Evolutionary conservation across 2,329 filamentous ascomycete genomes (phyloP).

Genomic region (Blastomyces emzantsi): DNA sequence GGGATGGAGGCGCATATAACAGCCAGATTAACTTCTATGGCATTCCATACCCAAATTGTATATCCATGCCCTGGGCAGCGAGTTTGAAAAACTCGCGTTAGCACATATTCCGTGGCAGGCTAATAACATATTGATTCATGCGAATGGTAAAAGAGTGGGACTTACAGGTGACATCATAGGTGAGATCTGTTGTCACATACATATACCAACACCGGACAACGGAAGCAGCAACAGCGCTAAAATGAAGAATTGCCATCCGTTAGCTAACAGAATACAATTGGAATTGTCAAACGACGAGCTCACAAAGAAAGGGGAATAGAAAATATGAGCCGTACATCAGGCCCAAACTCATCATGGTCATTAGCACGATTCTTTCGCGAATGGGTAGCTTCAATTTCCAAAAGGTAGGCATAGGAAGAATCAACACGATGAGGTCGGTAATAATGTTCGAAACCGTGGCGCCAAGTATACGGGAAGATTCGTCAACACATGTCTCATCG

Average conservation of each 20-base stretch:
- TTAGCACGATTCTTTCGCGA: slow-evolving; percentile 13
- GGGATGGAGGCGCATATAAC: slow-evolving; percentile 20
- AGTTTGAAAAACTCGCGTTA: not conserved
- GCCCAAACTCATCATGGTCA: slow-evolving; percentile 17
- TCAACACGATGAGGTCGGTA: slow-evolving; percentile 16
- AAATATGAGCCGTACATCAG: slow-evolving; percentile 13
- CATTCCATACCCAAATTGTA: slow-evolving; percentile 18
- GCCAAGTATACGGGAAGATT: slow-evolving; percentile 10
- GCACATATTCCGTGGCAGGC: not conserved
- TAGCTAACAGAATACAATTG: not conserved
- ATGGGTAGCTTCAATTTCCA: slow-evolving; percentile 15
- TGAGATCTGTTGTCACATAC: slow-evolving; percentile 10
- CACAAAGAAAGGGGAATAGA: not conserved
- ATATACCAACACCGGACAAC: slow-evolving; percentile 14
- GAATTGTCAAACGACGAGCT: not conserved
- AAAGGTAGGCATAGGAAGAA: slow-evolving; percentile 17
- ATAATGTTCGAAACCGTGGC: slow-evolving; percentile 14
- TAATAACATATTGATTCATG: not conserved
- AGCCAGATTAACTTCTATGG: slow-evolving; percentile 18
- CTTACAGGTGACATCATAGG: slow-evolving; percentile 18
- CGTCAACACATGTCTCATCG: slow-evolving; percentile 11
- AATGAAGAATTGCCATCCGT: not conserved
- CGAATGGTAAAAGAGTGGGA: not conserved
- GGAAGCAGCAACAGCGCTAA: slow-evolving; percentile 15
- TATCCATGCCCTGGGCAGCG: slow-evolving; percentile 16